Percentiles rank a stretch among this genome's conserved stretches.
Conservation (phyloP, 2,329 filamentous ascomycete genomes). For the Fusarium dlaminii region DNA sequence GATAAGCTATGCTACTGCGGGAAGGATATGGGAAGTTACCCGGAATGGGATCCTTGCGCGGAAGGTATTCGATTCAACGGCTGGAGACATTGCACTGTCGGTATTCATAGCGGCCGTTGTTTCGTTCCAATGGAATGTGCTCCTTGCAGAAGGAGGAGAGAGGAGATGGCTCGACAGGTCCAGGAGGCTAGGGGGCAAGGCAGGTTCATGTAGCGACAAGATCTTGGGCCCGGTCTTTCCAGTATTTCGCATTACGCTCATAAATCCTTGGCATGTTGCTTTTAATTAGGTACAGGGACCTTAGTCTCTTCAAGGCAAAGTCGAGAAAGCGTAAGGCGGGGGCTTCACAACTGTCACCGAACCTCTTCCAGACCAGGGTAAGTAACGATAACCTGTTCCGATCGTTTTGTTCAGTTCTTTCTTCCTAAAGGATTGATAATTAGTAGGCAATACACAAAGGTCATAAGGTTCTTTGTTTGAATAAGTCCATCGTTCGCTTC, state of each 20-base stretch:
- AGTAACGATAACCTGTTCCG: too few species aligned
- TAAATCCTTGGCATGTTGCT: fast-evolving
- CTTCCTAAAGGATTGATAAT: fast-evolving
- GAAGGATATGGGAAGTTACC: neutral
- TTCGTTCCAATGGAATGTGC: neutral
- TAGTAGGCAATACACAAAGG: too few species aligned
- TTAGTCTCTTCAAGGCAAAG: too few species aligned
- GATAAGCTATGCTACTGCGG: neutral
- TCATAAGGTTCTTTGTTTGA: too few species aligned
- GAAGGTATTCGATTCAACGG: neutral
- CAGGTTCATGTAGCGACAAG: neutral
- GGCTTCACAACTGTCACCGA: too few species aligned
- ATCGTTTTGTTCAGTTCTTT: fast-evolving
- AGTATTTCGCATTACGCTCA: fast-evolving
- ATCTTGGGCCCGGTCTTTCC: fast-evolving
- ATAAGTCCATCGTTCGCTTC: fast-evolving
- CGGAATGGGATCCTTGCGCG: neutral
- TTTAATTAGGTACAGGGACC: fast-evolving
- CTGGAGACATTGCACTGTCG: neutral
- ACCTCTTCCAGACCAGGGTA: neutral
- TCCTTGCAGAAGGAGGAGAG: neutral
- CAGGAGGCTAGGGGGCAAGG: neutral
- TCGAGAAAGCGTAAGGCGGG: too few species aligned
- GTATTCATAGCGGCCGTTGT: neutral
- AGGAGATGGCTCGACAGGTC: neutral